phyloP scores from a whole-genome alignment of 2,329 filamentous ascomycete genomes.

The Colletotrichum graminicola region DNA sequence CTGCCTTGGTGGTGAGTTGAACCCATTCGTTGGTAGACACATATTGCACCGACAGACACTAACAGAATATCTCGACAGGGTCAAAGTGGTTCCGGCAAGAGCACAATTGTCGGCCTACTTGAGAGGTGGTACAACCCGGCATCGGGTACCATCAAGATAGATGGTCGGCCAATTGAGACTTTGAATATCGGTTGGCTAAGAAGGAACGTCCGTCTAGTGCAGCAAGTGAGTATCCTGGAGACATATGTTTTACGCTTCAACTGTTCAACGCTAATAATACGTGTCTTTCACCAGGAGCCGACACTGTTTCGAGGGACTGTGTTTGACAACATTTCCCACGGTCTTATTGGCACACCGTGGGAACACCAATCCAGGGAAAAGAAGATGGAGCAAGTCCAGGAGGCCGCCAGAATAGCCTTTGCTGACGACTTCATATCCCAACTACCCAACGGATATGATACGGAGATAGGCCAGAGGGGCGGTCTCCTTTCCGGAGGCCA shows the following conservation, averaged over 20 bases:
- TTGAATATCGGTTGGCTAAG: slow-evolving; percentile 50
- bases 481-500: slow-evolving; percentile 65
- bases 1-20: slow-evolving; percentile 64
- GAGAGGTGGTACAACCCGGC: slow-evolving; percentile 71
- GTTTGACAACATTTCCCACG: slow-evolving; percentile 45
- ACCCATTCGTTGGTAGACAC: not conserved
- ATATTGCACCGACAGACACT: not conserved
- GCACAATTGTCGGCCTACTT: slow-evolving; percentile 74
- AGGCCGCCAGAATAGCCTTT: slow-evolving; percentile 44
- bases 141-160: slow-evolving; percentile 47
- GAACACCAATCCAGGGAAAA: slow-evolving; percentile 7
- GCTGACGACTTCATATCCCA: slow-evolving; percentile 46
- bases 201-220: slow-evolving; percentile 49
- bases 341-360: slow-evolving; percentile 41
- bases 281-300: slow-evolving; percentile 38
- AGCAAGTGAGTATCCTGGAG: slow-evolving; percentile 23
- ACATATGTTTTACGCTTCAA: fast-evolving
- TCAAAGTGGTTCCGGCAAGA: slow-evolving; percentile 76
- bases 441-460: slow-evolving; percentile 45
- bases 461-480: slow-evolving; percentile 45
- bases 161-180: slow-evolving; percentile 45
- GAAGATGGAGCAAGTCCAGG: slow-evolving; percentile 32
- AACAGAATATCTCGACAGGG: slow-evolving; percentile 51
- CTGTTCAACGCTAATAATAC: not conserved
- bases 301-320: slow-evolving; percentile 45